These are phyloP conservation scores for Hirsutella rhossiliensis DNA, from an alignment of 2,329 filamentous ascomycete genomes.

Conservation along the genomic window DNA sequence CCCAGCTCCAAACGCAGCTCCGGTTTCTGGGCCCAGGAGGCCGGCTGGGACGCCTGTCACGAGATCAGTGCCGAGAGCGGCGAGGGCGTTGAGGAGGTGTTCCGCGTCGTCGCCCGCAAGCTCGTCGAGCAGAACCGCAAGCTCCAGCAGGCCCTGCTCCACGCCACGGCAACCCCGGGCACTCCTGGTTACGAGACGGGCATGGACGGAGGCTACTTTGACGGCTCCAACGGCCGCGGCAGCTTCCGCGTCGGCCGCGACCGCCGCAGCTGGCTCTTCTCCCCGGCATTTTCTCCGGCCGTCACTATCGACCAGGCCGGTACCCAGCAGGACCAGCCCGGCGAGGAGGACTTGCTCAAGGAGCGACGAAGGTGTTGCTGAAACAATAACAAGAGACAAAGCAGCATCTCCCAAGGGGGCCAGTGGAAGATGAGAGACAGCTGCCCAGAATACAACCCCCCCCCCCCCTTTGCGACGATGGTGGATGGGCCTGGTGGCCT, in stretches of 20 bases:
- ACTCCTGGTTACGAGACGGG: constrained; percentile 33
- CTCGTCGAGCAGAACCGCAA: constrained; percentile 53
- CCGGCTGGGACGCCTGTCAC: constrained; percentile 94
- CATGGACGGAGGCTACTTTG: constrained; percentile 38
- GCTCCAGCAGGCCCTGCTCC: constrained; percentile 45
- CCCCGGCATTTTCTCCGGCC: constrained; percentile 38
- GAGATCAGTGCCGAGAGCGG: constrained; percentile 91
- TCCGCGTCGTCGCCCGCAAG: constrained; percentile 56
- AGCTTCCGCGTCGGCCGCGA: constrained; percentile 48
- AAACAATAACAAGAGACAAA: not conserved
- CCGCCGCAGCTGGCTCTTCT: constrained; percentile 47
- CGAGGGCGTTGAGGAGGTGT: constrained; percentile 94
- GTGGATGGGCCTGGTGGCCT: no score
- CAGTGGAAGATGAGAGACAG: no score
- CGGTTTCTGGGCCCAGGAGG: constrained; percentile 83
- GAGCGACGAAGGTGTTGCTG: constrained; percentile 18
- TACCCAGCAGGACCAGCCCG: constrained; percentile 14
- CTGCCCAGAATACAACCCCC: no score
- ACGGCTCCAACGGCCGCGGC: constrained; percentile 29
- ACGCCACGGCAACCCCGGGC: constrained; percentile 40
- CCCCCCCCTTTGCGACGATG: no score
- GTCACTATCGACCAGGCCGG: constrained; percentile 33
- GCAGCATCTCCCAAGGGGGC: no score
- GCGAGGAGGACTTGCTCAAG: constrained; percentile 6
- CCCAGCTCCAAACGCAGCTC: constrained; percentile 55